Evolutionary conservation across 768 basidiomycete species (phyloP), one percentile per base, ranked within the genome.

Genomic region (Aureoboletus auriporus): DNA sequence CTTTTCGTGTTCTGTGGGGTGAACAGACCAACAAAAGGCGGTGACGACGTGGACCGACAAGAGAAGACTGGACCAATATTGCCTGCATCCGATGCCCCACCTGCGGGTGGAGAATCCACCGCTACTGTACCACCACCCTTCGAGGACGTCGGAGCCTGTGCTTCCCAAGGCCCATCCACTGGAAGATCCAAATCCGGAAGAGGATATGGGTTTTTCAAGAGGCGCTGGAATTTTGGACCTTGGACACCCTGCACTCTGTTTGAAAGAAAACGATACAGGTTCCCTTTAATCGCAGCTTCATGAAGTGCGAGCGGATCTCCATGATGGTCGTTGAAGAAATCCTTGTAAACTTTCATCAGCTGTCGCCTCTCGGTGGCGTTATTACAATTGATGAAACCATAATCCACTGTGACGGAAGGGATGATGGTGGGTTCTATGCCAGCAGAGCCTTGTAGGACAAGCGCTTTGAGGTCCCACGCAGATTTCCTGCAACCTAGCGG

Each of bases 71-170:
- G 65, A 0, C 90, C 89, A 4, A 90, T 93, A 60, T 66, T 84
- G 47, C 88, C 86, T 59, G 74, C 72, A 4, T 88, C 86, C 8
- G 84, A 86, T 52, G 74, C 74, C 6, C 79, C 83, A 4, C 82
- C 75, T 39, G 79, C 74, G 0, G 87, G 87, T 39, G 79, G 78
- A 13, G 89, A 90, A 59, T 88, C 87, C 1, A 86, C 85, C 0
- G 93, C 89, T 0, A 93, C 89, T 5, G 93, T 83, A 5, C 86
- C 89, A 7, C 89, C 88, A 53, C 72, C 95, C 13, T 96, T 96
- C 50, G 90, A 87, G 6, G 92, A 94, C 57, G 89, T 23, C 20
- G 20, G 20, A 23, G 20, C 20, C 20, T 23, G 20, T 23, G 20
- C 20, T 23, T 23, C 20, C 20, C 2, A 23, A 23, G 20, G 4